These are phyloP conservation scores for Penicillium palitans DNA, from an alignment of 2,329 filamentous ascomycete genomes.

Conservation along the genomic window DNA sequence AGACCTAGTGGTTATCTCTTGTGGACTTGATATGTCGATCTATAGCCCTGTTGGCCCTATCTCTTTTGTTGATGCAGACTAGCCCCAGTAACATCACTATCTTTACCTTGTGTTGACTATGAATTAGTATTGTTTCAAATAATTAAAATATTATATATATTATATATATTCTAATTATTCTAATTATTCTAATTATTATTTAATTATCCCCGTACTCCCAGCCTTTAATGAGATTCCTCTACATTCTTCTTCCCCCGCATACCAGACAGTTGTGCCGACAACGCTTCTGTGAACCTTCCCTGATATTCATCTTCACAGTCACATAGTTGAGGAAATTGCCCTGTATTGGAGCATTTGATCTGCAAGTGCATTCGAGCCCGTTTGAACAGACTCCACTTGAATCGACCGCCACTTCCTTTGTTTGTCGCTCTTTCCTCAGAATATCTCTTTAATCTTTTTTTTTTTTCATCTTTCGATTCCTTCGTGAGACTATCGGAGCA, in stretches of 20 bases:
- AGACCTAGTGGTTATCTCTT: not conserved
- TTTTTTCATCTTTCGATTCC: not conserved
- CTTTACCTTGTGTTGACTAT: not conserved
- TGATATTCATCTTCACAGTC: not conserved
- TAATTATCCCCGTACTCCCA: not conserved
- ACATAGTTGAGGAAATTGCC: constrained; percentile 5
- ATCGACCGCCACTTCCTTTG: constrained; percentile 2
- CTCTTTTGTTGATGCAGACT: not conserved
- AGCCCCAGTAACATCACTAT: not conserved
- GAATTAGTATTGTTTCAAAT: not conserved
- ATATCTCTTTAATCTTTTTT: not conserved
- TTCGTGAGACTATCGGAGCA: not conserved
- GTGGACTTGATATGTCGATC: not conserved
- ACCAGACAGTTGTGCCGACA: constrained; percentile 18
- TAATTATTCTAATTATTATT: not conserved
- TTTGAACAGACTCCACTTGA: not conserved
- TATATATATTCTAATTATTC: no score
- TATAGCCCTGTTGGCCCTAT: not conserved
- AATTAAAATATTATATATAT: not conserved
- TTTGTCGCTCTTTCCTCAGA: not conserved
- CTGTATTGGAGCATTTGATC: not conserved
- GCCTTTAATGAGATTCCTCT: not conserved
- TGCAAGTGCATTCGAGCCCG: not conserved
- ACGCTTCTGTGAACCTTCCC: not conserved
- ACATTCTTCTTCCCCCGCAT: constrained; percentile 14